phyloP scores from a whole-genome alignment of 768 basidiomycete genomes.

The Naganishia randhawae region DNA sequence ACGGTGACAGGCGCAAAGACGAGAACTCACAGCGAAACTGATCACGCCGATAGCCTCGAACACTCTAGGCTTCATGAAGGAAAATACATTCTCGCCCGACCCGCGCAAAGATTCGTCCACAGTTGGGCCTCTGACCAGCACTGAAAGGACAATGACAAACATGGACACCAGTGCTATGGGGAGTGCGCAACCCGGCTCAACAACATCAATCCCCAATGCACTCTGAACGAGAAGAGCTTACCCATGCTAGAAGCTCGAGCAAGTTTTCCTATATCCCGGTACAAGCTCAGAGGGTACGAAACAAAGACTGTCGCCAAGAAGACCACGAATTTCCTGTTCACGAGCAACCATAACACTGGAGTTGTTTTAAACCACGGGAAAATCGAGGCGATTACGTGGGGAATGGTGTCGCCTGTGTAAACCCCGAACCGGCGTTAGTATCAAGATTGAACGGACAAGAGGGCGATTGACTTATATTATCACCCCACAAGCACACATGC shows the following conservation, averaged over 20 bases:
- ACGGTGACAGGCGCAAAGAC: not conserved
- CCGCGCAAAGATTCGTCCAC: conserved; percentile 72
- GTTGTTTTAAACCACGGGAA: conserved; percentile 66
- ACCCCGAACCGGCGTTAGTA: no score
- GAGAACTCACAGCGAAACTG: conserved; percentile 47
- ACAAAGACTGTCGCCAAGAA: conserved; percentile 77
- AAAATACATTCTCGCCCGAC: conserved; percentile 67
- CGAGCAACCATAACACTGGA: conserved; percentile 71
- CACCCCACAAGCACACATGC: conserved; percentile 95
- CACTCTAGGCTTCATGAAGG: conserved; percentile 71
- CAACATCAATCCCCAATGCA: not conserved
- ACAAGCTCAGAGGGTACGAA: conserved; percentile 89
- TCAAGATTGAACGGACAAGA: not conserved
- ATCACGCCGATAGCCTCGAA: conserved; percentile 98
- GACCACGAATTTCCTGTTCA: conserved; percentile 86
- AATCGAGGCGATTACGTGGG: conserved; percentile 81
- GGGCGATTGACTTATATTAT: conserved; percentile 63
- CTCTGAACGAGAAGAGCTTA: conserved; percentile 48
- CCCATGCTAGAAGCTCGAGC: conserved; percentile 88
- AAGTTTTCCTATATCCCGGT: conserved; percentile 96
- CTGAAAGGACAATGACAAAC: conserved; percentile 82
- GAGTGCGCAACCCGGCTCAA: not conserved
- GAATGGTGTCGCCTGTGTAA: conserved; percentile 83
- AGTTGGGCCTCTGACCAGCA: conserved; percentile 75
- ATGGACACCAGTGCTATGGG: conserved; percentile 63